These are phyloP conservation scores for Aspergillus unguis DNA, from an alignment of 2,329 filamentous ascomycete species.

Conservation along the genomic window DNA sequence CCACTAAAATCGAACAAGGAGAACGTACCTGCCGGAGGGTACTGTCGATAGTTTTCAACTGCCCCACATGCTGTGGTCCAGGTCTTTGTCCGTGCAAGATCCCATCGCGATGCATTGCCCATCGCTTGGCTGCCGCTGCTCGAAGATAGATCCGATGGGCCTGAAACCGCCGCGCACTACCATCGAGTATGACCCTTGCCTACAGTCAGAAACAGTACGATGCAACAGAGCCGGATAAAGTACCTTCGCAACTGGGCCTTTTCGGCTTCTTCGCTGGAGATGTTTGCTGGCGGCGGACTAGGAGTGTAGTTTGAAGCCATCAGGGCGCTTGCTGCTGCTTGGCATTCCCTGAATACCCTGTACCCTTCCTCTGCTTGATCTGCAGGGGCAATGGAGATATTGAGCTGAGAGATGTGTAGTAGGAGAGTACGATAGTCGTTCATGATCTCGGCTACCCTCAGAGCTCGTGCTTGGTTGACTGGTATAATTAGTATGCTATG, in stretches of 20 bases:
- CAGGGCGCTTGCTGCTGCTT: conserved; percentile 53
- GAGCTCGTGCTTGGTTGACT: conserved; percentile 63
- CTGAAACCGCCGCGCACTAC: conserved; percentile 58
- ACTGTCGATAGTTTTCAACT: conserved; percentile 49
- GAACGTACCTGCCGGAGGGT: conserved; percentile 47
- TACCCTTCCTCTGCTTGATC: conserved; percentile 60
- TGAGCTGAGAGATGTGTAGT: conserved; percentile 55
- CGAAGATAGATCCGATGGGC: conserved; percentile 60
- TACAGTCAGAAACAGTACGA: conserved; percentile 8
- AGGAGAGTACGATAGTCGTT: conserved; percentile 62
- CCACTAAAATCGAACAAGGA: background rate
- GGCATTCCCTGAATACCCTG: conserved; percentile 55
- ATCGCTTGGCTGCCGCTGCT: conserved; percentile 56
- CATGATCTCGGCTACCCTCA: conserved; percentile 62
- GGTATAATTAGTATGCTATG: conserved; percentile 16
- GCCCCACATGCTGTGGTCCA: conserved; percentile 45
- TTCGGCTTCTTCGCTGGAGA: conserved; percentile 51
- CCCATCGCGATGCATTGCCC: conserved; percentile 54
- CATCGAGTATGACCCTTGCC: conserved; percentile 58
- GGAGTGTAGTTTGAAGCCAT: conserved; percentile 53
- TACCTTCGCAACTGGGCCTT: conserved; percentile 58
- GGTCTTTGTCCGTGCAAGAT: conserved; percentile 52
- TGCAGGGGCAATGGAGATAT: conserved; percentile 50
- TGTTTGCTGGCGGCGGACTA: conserved; percentile 39
- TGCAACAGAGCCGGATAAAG: background rate